Conservation (phyloP, 116 monocot species). For the Trichopus zeylanicus region DNA sequence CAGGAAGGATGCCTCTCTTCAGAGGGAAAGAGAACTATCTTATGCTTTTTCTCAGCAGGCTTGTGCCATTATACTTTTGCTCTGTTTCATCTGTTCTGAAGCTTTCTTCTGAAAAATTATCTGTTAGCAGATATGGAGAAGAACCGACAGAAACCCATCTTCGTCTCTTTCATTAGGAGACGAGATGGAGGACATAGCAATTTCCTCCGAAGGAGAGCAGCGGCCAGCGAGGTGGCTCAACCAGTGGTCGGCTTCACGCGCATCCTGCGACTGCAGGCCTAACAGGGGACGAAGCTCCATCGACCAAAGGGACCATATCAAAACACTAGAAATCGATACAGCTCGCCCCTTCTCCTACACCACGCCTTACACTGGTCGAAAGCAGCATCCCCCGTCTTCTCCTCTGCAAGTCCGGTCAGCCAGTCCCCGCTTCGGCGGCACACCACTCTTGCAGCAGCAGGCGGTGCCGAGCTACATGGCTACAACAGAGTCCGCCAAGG, state of each 20-base stretch:
- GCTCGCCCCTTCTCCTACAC: slow-evolving; percentile 45
- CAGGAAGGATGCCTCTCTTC: slow-evolving; percentile 52
- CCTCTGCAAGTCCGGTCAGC: slow-evolving; percentile 71
- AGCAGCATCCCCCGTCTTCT: slow-evolving; percentile 2
- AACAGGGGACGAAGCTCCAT: slow-evolving; percentile 48
- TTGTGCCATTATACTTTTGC: too few species aligned
- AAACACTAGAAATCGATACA: slow-evolving; percentile 79
- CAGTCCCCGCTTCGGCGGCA: slow-evolving; percentile 42
- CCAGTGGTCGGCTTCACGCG: slow-evolving; percentile 59
- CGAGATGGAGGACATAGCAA: slow-evolving; percentile 10
- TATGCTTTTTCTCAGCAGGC: slow-evolving; percentile 63
- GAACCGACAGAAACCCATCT: slow-evolving; percentile 38
- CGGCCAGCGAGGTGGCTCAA: slow-evolving; percentile 50
- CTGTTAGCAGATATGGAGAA: too few species aligned
- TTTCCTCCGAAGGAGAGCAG: background rate
- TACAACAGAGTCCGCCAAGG: slow-evolving; percentile 91
- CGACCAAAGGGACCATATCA: slow-evolving; percentile 74
- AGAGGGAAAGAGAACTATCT: slow-evolving; percentile 51
- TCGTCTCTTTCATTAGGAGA: slow-evolving; percentile 35
- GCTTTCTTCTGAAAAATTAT: too few species aligned
- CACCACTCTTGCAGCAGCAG: slow-evolving; percentile 8
- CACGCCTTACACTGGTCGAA: slow-evolving; percentile 3
- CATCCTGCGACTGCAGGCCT: slow-evolving; percentile 43
- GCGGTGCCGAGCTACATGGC: slow-evolving; percentile 90
- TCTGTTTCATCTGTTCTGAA: too few species aligned